phyloP scores from a whole-genome alignment of 2,329 filamentous ascomycete genomes.

The Coleophoma eucalyptorum region DNA sequence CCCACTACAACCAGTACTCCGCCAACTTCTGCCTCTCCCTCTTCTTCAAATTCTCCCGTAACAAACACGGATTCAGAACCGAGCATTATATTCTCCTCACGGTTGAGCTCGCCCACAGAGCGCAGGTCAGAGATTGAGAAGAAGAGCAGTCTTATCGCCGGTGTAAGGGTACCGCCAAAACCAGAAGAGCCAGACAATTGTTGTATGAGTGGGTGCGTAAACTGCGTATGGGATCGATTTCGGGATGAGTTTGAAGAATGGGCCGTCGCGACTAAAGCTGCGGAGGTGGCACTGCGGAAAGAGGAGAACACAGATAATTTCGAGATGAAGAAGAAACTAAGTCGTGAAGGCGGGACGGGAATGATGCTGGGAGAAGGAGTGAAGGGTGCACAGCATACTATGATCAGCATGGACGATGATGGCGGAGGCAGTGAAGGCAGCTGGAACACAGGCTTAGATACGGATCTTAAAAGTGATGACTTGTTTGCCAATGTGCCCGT shows the following conservation, averaged over 20 bases:
- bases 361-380: constrained; percentile 17
- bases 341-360: constrained; percentile 28
- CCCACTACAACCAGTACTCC: constrained; percentile 12
- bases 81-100: constrained; percentile 77
- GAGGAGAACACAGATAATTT: constrained; percentile 23
- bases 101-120: constrained; percentile 70
- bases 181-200: constrained; percentile 95
- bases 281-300: constrained; percentile 48
- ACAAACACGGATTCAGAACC: constrained; percentile 35
- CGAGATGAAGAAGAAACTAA: constrained; percentile 17
- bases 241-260: constrained; percentile 91
- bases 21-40: constrained; percentile 11
- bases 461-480: constrained; percentile 57
- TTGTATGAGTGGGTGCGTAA: constrained; percentile 98
- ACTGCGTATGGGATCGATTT: constrained; percentile 93
- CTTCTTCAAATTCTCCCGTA: constrained; percentile 1
- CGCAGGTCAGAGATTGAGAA: constrained; percentile 55
- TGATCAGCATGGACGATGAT: constrained; percentile 72
- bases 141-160: constrained; percentile 65
- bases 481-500: constrained; percentile 81
- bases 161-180: constrained; percentile 76
- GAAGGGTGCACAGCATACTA: constrained; percentile 34
- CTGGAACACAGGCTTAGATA: constrained; percentile 45
- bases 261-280: constrained; percentile 62
- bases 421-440: constrained; percentile 70